phyloP scores from a whole-genome alignment of 1,284 basidiomycete genomes.

The Trametes sp. region DNA sequence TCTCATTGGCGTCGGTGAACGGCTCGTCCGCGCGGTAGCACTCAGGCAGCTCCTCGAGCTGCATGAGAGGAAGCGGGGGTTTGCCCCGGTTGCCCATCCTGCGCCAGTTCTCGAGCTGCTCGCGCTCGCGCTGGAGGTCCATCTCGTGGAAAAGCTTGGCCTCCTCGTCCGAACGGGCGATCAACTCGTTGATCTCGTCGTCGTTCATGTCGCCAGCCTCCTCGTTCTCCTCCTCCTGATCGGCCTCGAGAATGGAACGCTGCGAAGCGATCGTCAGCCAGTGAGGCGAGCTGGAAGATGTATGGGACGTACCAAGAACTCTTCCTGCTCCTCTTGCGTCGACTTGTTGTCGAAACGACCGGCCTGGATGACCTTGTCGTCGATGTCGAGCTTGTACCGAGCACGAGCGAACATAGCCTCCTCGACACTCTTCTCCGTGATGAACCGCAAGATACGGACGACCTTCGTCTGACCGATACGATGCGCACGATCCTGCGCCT shows the following conservation, averaged over 20 bases:
- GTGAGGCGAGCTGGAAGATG: too few relatives aligned
- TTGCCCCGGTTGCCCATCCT: slow-evolving; percentile 81
- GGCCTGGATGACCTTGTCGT: slow-evolving; percentile 99
- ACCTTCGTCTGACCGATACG: slow-evolving; percentile 99
- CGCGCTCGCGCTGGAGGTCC: slow-evolving; percentile 84
- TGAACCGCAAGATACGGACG: slow-evolving; percentile 95
- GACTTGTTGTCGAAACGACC: slow-evolving; percentile 99
- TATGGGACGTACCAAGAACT: slow-evolving; percentile 76
- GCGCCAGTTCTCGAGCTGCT: slow-evolving; percentile 77
- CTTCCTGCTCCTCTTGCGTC: slow-evolving; percentile 97
- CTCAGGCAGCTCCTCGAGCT: slow-evolving; percentile 90
- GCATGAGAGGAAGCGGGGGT: slow-evolving; percentile 83
- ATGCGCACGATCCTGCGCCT: slow-evolving; percentile 99
- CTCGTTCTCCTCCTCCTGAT: slow-evolving; percentile 93
- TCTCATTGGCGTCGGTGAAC: slow-evolving; percentile 71
- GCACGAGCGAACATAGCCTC: slow-evolving; percentile 97
- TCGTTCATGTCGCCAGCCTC: slow-evolving; percentile 97
- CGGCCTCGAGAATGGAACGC: slow-evolving; percentile 87
- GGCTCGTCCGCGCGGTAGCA: slow-evolving; percentile 90
- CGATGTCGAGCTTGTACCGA: slow-evolving; percentile 97
- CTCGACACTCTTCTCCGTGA: slow-evolving; percentile 98
- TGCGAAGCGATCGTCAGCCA: slow-evolving; percentile 35
- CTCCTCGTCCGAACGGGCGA: slow-evolving; percentile 89
- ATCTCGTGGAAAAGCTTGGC: slow-evolving; percentile 82
- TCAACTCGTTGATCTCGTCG: slow-evolving; percentile 95